Evolutionary conservation across 2,329 filamentous ascomycete species (phyloP).

Genomic region (Fusarium sp.): DNA sequence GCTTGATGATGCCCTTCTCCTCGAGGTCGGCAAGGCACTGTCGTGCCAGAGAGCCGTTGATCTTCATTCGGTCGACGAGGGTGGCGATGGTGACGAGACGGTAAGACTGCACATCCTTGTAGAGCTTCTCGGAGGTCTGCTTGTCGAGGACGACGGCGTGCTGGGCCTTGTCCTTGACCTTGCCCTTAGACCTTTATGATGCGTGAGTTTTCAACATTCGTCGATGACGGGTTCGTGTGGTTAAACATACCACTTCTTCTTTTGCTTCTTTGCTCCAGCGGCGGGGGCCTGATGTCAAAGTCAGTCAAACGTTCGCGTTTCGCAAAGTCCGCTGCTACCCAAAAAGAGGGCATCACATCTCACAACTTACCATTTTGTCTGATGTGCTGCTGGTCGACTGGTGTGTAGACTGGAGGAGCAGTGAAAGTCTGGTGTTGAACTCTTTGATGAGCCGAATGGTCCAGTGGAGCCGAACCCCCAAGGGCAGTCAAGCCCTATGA

Average conservation of each 20-base stretch:
- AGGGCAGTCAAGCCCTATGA: slow-evolving; percentile 40
- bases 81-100: slow-evolving; percentile 98
- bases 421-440: slow-evolving; percentile 48
- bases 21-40: slow-evolving; percentile 92
- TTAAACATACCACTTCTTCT: slow-evolving; percentile 63
- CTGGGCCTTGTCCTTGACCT: slow-evolving; percentile 99
- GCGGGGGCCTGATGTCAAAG: slow-evolving; percentile 57
- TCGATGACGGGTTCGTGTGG: slow-evolving; percentile 25
- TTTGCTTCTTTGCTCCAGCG: slow-evolving; percentile 66
- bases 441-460: too few relatives aligned
- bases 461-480: slow-evolving; percentile 52
- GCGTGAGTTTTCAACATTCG: slow-evolving; percentile 39
- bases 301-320: slow-evolving; percentile 43
- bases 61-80: slow-evolving; percentile 99
- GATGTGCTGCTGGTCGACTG: slow-evolving; percentile 58
- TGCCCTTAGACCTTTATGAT: slow-evolving; percentile 60
- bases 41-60: slow-evolving; percentile 97
- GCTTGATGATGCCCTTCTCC: slow-evolving; percentile 99
- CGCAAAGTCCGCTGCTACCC: slow-evolving; percentile 5
- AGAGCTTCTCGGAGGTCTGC: slow-evolving; percentile 95
- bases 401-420: slow-evolving; percentile 49
- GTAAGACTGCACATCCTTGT: slow-evolving; percentile 99
- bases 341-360: slow-evolving; percentile 17
- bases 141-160: slow-evolving; percentile 99
- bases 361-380: slow-evolving; percentile 61